phyloP scores from a whole-genome alignment of 2,329 filamentous ascomycete genomes.

The Xylaria sp. region DNA sequence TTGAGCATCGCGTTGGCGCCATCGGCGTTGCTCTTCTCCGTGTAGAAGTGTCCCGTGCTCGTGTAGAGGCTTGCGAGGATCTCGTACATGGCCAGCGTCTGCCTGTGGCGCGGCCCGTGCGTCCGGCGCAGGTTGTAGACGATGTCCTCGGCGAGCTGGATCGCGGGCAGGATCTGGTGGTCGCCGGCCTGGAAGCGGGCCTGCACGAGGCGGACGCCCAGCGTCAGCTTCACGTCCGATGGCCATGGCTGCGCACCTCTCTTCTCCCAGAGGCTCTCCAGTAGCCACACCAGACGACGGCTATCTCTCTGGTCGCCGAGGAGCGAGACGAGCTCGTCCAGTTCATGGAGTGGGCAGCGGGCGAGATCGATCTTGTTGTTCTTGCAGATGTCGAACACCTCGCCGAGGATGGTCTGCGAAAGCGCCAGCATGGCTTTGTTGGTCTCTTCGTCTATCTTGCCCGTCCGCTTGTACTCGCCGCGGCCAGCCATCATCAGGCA shows the following conservation, averaged over 20 bases:
- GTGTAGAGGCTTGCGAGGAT: slow-evolving; percentile 37
- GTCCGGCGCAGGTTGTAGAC: slow-evolving; percentile 36
- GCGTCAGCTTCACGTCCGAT: slow-evolving; percentile 32
- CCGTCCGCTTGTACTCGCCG: slow-evolving; percentile 28
- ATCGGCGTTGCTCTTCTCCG: slow-evolving; percentile 20
- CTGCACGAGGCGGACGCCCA: slow-evolving; percentile 35
- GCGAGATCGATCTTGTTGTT: slow-evolving; percentile 37
- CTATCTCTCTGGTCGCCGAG: slow-evolving; percentile 35
- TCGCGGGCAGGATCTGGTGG: slow-evolving; percentile 20
- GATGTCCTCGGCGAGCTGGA: slow-evolving; percentile 35
- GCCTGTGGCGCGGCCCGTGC: slow-evolving; percentile 29
- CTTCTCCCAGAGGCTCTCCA: slow-evolving; percentile 31
- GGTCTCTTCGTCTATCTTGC: slow-evolving; percentile 20
- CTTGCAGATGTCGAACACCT: slow-evolving; percentile 38
- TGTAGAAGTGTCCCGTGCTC: slow-evolving; percentile 30
- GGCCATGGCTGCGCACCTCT: slow-evolving; percentile 28
- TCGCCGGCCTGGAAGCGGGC: slow-evolving; percentile 32
- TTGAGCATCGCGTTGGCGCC: slow-evolving; percentile 18
- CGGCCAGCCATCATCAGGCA: slow-evolving; percentile 36
- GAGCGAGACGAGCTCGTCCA: slow-evolving; percentile 36
- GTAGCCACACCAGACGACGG: slow-evolving; percentile 30
- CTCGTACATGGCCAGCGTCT: slow-evolving; percentile 36
- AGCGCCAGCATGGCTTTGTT: slow-evolving; percentile 35
- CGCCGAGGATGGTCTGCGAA: slow-evolving; percentile 29
- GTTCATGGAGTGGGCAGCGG: slow-evolving; percentile 34